phyloP scores from a whole-genome alignment of 129 eudicot genomes.

The Flaveria ramosissima region DNA sequence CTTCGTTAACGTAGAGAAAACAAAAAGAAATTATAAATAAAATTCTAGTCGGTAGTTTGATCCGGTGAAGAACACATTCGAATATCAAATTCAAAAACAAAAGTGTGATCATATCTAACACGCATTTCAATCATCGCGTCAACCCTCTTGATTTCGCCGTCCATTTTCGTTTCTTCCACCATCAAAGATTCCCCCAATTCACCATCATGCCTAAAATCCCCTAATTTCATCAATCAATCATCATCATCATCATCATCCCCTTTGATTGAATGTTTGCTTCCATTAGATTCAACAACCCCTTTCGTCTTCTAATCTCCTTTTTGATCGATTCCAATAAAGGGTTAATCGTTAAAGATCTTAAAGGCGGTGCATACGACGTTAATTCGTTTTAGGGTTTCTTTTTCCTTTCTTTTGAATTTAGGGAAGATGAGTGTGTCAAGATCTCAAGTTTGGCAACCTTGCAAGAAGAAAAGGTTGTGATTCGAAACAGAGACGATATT shows the following conservation, averaged over 20 bases:
- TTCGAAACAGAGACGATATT: not conserved
- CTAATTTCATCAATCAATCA: not conserved
- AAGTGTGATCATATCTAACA: constrained; percentile 12
- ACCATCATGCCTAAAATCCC: not conserved
- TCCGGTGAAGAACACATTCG: constrained; percentile 10
- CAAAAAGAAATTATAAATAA: no score
- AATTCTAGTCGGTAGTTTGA: not conserved
- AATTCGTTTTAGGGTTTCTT: constrained; percentile 28
- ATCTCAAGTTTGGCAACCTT: constrained; percentile 97
- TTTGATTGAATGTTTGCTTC: constrained; percentile 7
- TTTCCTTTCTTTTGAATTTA: not conserved
- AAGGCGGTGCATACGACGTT: not conserved
- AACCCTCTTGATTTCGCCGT: constrained; percentile 16
- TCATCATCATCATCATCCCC: not conserved
- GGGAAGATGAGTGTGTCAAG: constrained; percentile 71
- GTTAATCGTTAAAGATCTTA: not conserved
- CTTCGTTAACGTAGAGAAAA: no score
- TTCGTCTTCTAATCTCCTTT: not conserved
- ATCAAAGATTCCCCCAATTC: constrained; percentile 26
- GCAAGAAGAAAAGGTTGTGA: constrained; percentile 81
- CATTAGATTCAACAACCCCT: constrained; percentile 9
- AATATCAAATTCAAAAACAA: constrained; percentile 13
- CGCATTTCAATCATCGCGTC: constrained; percentile 26
- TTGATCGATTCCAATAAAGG: not conserved
- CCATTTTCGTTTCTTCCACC: not conserved